Percentiles rank a stretch among this genome's conserved stretches.
Evolutionary conservation across 495 filamentous ascomycete species (phyloP).

Genomic region (Tricharina praecox): DNA sequence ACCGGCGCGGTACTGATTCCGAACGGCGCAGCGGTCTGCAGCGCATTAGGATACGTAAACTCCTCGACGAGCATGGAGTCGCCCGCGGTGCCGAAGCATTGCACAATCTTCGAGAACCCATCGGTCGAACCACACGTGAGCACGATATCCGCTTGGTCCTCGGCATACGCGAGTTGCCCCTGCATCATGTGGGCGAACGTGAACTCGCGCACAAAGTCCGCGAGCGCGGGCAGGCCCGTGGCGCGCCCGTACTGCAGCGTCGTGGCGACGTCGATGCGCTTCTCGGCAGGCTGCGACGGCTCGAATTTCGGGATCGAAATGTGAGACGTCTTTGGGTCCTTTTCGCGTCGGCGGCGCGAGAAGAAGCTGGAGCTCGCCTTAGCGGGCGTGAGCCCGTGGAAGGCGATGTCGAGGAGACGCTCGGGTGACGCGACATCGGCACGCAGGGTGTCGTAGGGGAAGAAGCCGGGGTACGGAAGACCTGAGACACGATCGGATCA

Average conservation of each 20-base stretch:
- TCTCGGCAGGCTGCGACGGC: constrained; percentile 38
- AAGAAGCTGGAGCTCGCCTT: constrained; percentile 17
- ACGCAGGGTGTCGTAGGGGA: constrained; percentile 82
- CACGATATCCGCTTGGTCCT: constrained; percentile 51
- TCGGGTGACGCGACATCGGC: constrained; percentile 56
- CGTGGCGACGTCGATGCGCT: constrained; percentile 52
- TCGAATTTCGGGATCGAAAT: constrained; percentile 52
- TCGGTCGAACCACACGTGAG: constrained; percentile 70
- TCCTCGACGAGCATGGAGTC: constrained; percentile 61
- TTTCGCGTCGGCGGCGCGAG: too few species aligned
- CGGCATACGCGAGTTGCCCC: constrained; percentile 53
- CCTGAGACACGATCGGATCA: constrained; percentile 31
- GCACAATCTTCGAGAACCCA: constrained; percentile 60
- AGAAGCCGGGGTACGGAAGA: constrained; percentile 61
- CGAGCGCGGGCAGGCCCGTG: constrained; percentile 58
- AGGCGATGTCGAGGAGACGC: constrained; percentile 44
- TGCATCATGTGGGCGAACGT: constrained; percentile 60
- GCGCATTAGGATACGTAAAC: constrained; percentile 59
- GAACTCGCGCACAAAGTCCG: constrained; percentile 61
- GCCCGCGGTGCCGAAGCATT: constrained; percentile 43
- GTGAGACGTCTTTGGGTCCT: constrained; percentile 30
- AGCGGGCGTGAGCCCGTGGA: constrained; percentile 30
- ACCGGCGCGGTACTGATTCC: constrained; percentile 58
- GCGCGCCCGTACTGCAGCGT: constrained; percentile 76
- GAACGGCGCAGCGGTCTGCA: constrained; percentile 46